Evolutionary conservation across 768 basidiomycete genomes (phyloP).

Genomic region (Fomitopsis pulvina): DNA sequence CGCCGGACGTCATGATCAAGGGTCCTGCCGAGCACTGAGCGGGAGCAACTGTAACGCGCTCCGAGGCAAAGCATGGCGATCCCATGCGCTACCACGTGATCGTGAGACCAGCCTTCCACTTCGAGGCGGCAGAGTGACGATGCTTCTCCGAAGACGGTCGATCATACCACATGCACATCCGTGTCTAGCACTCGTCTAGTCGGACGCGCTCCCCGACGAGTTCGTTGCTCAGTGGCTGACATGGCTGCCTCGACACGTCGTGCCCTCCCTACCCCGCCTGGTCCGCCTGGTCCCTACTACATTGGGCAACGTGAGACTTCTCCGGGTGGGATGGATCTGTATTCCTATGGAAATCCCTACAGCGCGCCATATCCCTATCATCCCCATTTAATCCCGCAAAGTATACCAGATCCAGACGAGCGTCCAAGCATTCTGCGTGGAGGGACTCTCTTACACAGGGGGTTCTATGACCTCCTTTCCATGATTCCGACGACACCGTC

Average conservation of each 20-base stretch:
- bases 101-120: not conserved
- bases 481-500: constrained; percentile 64
- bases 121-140: not conserved
- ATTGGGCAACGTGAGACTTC: constrained; percentile 1
- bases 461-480: constrained; percentile 82
- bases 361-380: constrained; percentile 33
- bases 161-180: not conserved
- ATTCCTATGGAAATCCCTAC: constrained; percentile 18
- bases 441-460: constrained; percentile 77
- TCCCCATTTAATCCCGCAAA: constrained; percentile 16
- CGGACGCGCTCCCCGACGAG: constrained; percentile 8
- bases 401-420: constrained; percentile 31
- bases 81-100: not conserved
- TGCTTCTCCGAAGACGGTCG: not conserved
- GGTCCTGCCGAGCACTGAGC: too few relatives aligned
- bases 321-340: constrained; percentile 13
- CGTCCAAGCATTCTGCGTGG: constrained; percentile 44
- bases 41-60: too few relatives aligned
- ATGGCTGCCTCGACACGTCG: constrained; percentile 20
- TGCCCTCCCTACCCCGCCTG: constrained; percentile 27
- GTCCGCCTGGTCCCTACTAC: not conserved
- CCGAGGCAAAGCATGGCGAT: too few relatives aligned
- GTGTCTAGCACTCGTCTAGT: constrained; percentile 3
- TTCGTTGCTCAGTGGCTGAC: constrained; percentile 9
- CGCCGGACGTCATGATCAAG: too few relatives aligned